phyloP scores from a whole-genome alignment of 2,329 filamentous ascomycete species.

The Calonectria ilicicola region DNA sequence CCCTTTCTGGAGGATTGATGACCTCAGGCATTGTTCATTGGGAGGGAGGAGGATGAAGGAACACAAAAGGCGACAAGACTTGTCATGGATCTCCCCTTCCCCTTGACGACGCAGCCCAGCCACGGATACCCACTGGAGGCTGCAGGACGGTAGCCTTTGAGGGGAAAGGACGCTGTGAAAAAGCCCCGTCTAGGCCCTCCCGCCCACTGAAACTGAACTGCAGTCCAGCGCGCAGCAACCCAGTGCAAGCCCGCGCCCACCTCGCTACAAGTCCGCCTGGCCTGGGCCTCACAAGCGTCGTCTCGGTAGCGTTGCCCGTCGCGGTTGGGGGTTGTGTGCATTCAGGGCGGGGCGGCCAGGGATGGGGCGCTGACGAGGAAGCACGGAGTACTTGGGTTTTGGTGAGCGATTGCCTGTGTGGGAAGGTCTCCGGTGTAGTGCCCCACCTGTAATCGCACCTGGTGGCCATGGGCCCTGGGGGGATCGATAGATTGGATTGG shows the following conservation, averaged over 20 bases:
- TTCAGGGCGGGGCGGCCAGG: slow-evolving; percentile 25
- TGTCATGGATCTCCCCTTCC: background rate
- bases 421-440: slow-evolving; percentile 27
- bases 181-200: slow-evolving; percentile 23
- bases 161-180: background rate
- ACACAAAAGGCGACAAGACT: background rate
- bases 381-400: slow-evolving; percentile 35
- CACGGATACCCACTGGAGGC: background rate
- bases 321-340: background rate
- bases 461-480: slow-evolving; percentile 9
- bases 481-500: slow-evolving; percentile 15
- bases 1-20: background rate
- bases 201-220: slow-evolving; percentile 27
- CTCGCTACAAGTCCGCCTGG: slow-evolving; percentile 2
- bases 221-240: slow-evolving; percentile 22
- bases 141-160: background rate
- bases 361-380: slow-evolving; percentile 30
- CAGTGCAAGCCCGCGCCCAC: slow-evolving; percentile 12
- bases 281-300: background rate
- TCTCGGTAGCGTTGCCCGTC: background rate
- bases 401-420: slow-evolving; percentile 35
- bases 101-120: background rate
- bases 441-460: background rate
- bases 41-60: background rate
- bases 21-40: background rate